A percentile compares a stretch with the other conserved stretches of the same genome.
These are phyloP conservation scores for Senna siamea DNA, from an alignment of 306 rosid genomes.

Conservation along the genomic window DNA sequence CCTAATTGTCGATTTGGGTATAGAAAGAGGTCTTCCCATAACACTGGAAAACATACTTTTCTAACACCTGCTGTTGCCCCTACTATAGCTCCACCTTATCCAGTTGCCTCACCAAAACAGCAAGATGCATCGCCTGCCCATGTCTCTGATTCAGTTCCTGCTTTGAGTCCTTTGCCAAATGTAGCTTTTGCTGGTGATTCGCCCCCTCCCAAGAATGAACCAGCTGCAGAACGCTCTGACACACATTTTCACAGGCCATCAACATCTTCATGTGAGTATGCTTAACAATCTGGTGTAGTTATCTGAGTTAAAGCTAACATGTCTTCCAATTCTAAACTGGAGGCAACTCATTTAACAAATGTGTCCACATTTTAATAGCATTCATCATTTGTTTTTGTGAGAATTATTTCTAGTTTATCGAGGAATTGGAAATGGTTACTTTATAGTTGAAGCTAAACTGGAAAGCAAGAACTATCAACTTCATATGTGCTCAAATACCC, in stretches of 20 bases:
- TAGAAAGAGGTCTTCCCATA: conserved; percentile 51
- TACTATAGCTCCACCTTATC: conserved; percentile 38
- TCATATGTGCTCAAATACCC: not conserved
- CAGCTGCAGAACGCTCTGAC: conserved; percentile 44
- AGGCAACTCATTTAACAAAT: not conserved
- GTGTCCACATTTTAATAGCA: not conserved
- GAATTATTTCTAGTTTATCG: no score
- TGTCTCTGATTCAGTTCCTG: conserved; percentile 54
- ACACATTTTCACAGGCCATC: conserved; percentile 44
- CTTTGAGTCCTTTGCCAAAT: conserved; percentile 73
- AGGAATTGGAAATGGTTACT: no score
- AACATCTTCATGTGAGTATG: conserved; percentile 58
- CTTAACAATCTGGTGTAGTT: conserved; percentile 9
- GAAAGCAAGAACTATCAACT: conserved; percentile 15
- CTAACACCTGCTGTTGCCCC: conserved; percentile 62
- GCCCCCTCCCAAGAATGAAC: conserved; percentile 65
- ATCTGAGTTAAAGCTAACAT: conserved; percentile 30
- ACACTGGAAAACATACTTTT: conserved; percentile 51
- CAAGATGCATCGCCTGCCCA: conserved; percentile 52
- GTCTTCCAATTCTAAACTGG: not conserved
- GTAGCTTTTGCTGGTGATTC: conserved; percentile 74
- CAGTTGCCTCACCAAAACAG: conserved; percentile 57
- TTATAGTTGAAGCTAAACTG: not conserved
- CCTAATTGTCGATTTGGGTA: conserved; percentile 59
- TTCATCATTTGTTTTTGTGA: not conserved